Percentiles rank a stretch among this genome's conserved stretches.
phyloP scores from a whole-genome alignment of 139 green algal genomes.

The Eudorina sp. region DNA sequence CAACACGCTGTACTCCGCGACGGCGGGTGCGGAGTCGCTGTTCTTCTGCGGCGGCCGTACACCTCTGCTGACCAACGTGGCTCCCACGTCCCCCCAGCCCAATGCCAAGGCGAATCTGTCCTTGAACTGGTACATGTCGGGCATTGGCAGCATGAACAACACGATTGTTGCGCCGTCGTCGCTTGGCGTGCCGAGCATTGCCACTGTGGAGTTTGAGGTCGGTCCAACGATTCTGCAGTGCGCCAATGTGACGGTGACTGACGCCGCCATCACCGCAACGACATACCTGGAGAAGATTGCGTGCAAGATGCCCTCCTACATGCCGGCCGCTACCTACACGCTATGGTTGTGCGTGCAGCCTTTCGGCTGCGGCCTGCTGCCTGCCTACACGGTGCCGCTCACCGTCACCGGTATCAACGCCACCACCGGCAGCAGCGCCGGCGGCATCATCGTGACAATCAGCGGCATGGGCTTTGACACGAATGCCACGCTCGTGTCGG shows the following conservation, averaged over 20 bases:
- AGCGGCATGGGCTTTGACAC: constrained; percentile 47
- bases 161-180: neutral
- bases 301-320: constrained; percentile 22
- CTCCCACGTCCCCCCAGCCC: neutral
- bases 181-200: neutral
- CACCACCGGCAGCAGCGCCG: constrained; percentile 33
- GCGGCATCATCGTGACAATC: constrained; percentile 43
- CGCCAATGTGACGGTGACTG: neutral
- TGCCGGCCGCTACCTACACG: constrained; percentile 38
- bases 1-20: neutral
- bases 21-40: neutral
- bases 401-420: neutral
- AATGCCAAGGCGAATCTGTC: neutral
- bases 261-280: neutral
- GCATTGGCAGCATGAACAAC: constrained; percentile 10
- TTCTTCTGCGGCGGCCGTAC: constrained; percentile 23
- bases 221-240: neutral
- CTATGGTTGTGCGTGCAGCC: constrained; percentile 49
- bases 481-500: neutral
- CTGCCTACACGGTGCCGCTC: constrained; percentile 9
- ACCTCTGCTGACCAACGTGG: neutral
- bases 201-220: constrained; percentile 27
- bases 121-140: neutral
- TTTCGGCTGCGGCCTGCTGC: constrained; percentile 16
- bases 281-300: neutral